Evolutionary conservation across 768 basidiomycete genomes (phyloP), one percentile per base, ranked within the genome.

Genomic region (Ephemerocybe angulata): DNA sequence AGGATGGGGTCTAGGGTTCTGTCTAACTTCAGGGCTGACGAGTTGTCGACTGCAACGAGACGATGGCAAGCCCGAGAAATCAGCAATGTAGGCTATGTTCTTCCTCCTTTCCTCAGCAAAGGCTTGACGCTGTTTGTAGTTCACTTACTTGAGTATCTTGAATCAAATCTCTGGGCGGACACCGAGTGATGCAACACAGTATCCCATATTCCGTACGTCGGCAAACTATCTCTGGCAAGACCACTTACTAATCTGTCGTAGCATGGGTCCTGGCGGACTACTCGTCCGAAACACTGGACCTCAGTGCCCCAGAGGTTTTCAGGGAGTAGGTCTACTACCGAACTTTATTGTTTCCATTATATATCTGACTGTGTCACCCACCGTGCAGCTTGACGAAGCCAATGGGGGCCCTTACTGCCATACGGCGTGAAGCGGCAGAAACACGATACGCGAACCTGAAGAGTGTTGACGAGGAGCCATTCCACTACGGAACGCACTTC

Each of bases 401-500:
- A 0, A 98, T 98, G 92, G 94, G 94, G 3, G 93, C 92, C 0
- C 74, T 95, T 28, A 93, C 90, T 0, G 73, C 80, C 3, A 83
- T 79, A 25, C 82, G 94, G 4, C 73, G 82, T 31, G 87, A 88
- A 56, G 87, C 89, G 5, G 94, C 95, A 1, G 74, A 77, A 46
- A 82, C 81, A 31, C 81, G 93, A 38, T 95, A 94, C 60, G 68
- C 71, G 29, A 90, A 86, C 58, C 76, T 95, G 11, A 70, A 85
- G 62, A 85, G 90, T 57, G 88, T 96, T 2, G 88, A 71, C 7
- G 94, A 98, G 70, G 80, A 83, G 31, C 94, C 94, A 0, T 96
- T 96, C 69, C 90, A 93, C 64, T 93, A 92, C 58, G 90, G 95
- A 40, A 97, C 95, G 0, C 95, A 98, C 66, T 98, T 94, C 64